Evolutionary conservation across 768 basidiomycete species (phyloP), one percentile per base, ranked within the genome.

Genomic region (Tulasnella sp.): DNA sequence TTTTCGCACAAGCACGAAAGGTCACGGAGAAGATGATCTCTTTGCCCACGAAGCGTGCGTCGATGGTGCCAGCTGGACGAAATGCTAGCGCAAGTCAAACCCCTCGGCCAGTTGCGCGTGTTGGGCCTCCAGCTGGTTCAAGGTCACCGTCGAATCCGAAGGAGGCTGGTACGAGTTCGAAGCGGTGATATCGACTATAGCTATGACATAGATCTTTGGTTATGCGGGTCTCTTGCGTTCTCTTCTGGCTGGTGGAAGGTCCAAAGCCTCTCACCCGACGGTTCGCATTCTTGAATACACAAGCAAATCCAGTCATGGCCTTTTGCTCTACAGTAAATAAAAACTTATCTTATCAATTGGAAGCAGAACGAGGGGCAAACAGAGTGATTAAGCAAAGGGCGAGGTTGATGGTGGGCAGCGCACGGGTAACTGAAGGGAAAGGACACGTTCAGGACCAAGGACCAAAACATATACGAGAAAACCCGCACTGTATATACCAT

Each of bases 1-100:
- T 97, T 85, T 99, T 98, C 84, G 91, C 94, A 0, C 97, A 98
- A 84, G 93, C 93, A 0, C 87, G 91, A 37, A 86, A 88, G 80
- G 79, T 88, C 39, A 80, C 83, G 0, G 78, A 76, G 45, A 76
- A 38, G 69, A 69, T 76, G 75, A 45, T 76, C 40, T 67, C 67
- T 25, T 76, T 67, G 14, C 75, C 75, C 0, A 54, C 38, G 38
- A 74, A 74, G 64, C 42, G 45, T 29, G 17, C 54, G 15, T 74
- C 73, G 7, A 39, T 58, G 39, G 42, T 29, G 11, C 73, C 73
- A 0, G 29, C 9, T 11, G 58, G 8, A 12, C 49, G 49, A n/a
- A n/a, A n/a, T 3, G 49, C 49, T 22, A 49, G 49, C n/a, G 49
- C 49, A 7, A 49, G 49, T 49, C 49, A 49, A 49, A 49, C 49